These are phyloP conservation scores for Xylariaceae sp. DNA, from an alignment of 2,329 filamentous ascomycete genomes.

Conservation along the genomic window DNA sequence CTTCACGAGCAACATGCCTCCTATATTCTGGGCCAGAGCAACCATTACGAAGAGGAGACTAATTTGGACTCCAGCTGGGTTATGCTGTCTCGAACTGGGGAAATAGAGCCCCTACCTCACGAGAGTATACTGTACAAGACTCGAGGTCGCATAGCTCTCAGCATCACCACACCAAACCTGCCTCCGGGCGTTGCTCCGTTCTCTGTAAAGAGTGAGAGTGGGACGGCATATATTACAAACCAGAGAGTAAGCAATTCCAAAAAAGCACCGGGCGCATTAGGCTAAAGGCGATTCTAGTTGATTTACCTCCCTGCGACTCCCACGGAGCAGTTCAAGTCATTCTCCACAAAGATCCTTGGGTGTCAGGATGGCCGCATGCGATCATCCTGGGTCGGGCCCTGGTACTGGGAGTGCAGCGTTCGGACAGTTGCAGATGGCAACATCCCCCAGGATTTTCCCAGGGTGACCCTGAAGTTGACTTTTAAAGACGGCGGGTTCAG, in stretches of 20 bases:
- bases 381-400: conserved; percentile 87
- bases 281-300: conserved; percentile 49
- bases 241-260: conserved; percentile 59
- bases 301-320: conserved; percentile 77
- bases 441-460: conserved; percentile 66
- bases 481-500: conserved; percentile 96
- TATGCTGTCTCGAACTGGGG: conserved; percentile 70
- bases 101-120: conserved; percentile 78
- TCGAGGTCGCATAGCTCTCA: conserved; percentile 70
- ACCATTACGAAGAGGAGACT: conserved; percentile 42
- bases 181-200: conserved; percentile 59
- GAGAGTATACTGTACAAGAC: conserved; percentile 79
- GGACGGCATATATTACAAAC: conserved; percentile 76
- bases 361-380: conserved; percentile 80
- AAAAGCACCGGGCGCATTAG: background rate
- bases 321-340: conserved; percentile 71
- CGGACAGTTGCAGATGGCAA: conserved; percentile 79
- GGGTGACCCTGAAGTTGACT: conserved; percentile 75
- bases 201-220: conserved; percentile 66
- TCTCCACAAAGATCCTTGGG: conserved; percentile 82
- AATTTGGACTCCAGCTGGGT: conserved; percentile 68
- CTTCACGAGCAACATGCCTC: conserved; percentile 42
- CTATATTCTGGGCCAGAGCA: conserved; percentile 38
- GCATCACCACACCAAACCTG: conserved; percentile 65
- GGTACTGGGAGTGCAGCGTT: conserved; percentile 78